Evolutionary conservation across 352 stramenopile species (phyloP).

Genomic region (Phytophthora gonapodyides): DNA sequence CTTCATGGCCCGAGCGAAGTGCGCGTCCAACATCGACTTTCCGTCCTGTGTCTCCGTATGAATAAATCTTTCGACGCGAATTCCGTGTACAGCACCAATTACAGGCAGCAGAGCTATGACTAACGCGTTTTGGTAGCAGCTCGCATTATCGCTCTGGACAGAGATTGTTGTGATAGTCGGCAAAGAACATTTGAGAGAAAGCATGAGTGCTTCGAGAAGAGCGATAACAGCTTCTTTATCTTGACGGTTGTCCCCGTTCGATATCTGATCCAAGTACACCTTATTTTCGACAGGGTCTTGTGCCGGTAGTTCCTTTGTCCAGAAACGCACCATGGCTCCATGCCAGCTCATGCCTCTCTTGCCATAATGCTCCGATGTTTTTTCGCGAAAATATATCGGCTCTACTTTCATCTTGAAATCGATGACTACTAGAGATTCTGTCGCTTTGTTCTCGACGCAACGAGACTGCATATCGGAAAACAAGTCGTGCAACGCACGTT

Average conservation of each 20-base stretch:
- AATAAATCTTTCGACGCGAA: no score
- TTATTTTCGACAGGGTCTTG: conserved; percentile 4
- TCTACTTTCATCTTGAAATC: conserved; percentile 17
- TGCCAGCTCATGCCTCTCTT: conserved; percentile 19
- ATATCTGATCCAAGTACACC: conserved; percentile 17
- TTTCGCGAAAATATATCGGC: conserved; percentile 19
- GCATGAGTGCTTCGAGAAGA: no score
- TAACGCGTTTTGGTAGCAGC: no score
- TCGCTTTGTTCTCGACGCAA: neutral
- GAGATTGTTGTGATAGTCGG: no score
- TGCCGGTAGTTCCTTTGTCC: neutral
- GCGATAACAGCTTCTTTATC: conserved; percentile 18
- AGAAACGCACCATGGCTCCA: conserved; percentile 17
- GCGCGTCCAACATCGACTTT: no score
- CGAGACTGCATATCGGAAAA: conserved; percentile 2
- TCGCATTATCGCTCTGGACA: no score
- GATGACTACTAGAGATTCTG: conserved; percentile 18
- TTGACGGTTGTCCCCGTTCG: conserved; percentile 12
- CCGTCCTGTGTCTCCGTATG: no score
- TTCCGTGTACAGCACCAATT: no score
- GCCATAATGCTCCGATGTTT: conserved; percentile 12
- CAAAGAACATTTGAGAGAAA: no score
- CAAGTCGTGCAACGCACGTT: neutral
- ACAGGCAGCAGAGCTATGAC: no score
- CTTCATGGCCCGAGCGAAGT: no score